phyloP scores from a whole-genome alignment of 495 filamentous ascomycete species.

The Talaromyces trachyspermus region DNA sequence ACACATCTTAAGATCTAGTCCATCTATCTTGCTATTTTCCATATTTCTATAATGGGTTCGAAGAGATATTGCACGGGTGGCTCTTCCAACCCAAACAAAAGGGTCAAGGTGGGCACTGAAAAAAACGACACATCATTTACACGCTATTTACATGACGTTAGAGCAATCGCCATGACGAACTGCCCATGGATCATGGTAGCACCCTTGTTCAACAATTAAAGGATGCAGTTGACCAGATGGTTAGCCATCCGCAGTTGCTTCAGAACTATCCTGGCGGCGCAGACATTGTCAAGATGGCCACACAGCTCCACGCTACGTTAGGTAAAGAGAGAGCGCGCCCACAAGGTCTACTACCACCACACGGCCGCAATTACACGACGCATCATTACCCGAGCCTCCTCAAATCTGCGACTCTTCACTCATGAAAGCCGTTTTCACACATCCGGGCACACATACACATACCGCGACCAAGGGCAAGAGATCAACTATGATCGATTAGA shows the following conservation, averaged over 20 bases:
- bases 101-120: constrained; percentile 9
- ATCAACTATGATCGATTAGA: constrained; percentile 62
- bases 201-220: constrained; percentile 10
- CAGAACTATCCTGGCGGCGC: constrained; percentile 10
- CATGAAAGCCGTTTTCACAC: constrained; percentile 59
- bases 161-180: neutral
- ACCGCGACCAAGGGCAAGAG: constrained; percentile 19
- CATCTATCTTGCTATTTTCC: neutral
- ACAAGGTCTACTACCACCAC: neutral
- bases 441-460: constrained; percentile 41
- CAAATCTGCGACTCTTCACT: constrained; percentile 48
- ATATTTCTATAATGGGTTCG: constrained; percentile 13
- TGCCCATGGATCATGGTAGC: neutral
- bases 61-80: constrained; percentile 14
- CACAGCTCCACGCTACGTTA: constrained; percentile 17
- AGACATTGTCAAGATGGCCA: constrained; percentile 18
- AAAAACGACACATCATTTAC: no score
- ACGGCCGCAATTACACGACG: neutral
- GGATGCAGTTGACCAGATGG: constrained; percentile 15
- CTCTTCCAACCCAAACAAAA: constrained; percentile 1
- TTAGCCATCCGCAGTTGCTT: constrained; percentile 10
- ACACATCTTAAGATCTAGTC: no score
- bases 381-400: constrained; percentile 47
- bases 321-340: neutral
- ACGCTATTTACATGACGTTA: neutral